phyloP scores from a whole-genome alignment of 2,329 filamentous ascomycete genomes.

The Niveomyces coronatus region DNA sequence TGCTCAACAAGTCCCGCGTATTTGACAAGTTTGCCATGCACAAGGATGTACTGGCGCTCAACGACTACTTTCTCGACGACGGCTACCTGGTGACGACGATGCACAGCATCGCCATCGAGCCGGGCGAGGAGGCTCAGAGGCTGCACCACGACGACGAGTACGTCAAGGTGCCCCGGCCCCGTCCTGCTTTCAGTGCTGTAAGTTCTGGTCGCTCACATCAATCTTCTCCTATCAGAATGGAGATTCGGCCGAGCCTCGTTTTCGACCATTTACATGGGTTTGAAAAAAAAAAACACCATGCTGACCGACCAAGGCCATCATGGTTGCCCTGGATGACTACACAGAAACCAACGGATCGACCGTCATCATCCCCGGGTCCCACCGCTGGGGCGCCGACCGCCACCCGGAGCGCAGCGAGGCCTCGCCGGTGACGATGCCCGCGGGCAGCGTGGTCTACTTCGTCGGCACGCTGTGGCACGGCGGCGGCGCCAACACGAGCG shows the following conservation, averaged over 20 bases:
- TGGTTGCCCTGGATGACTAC: constrained; percentile 22
- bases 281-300: background rate
- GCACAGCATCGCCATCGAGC: constrained; percentile 28
- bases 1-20: constrained; percentile 26
- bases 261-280: no score
- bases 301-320: constrained; percentile 15
- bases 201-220: background rate
- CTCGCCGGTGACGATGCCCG: constrained; percentile 23
- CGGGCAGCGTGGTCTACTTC: constrained; percentile 26
- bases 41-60: constrained; percentile 25
- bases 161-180: constrained; percentile 23
- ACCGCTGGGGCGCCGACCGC: constrained; percentile 21
- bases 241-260: no score
- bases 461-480: constrained; percentile 27
- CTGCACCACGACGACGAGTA: constrained; percentile 24
- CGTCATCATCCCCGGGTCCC: constrained; percentile 24
- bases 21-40: constrained; percentile 28
- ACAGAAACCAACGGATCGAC: constrained; percentile 25
- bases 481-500: constrained; percentile 24
- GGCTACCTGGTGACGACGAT: constrained; percentile 25
- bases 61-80: constrained; percentile 28
- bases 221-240: no score
- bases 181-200: constrained; percentile 23
- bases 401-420: constrained; percentile 18
- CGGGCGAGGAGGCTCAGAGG: constrained; percentile 26